A percentile compares a stretch with the other conserved stretches of the same genome.
Evolutionary conservation across 129 eudicot species (phyloP).

Genomic region (Flaveria linearis): DNA sequence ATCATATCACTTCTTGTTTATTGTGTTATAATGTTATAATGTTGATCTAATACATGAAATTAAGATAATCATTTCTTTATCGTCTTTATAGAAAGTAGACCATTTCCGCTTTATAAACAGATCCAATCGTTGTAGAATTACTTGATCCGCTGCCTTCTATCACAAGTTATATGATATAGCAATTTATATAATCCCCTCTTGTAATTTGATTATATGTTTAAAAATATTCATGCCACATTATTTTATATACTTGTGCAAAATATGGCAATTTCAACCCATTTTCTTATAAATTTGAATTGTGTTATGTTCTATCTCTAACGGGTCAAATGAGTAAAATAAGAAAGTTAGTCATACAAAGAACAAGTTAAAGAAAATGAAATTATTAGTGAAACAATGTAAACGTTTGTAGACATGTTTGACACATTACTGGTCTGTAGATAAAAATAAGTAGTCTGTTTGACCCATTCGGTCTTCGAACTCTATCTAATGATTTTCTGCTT

Average conservation of each 20-base stretch:
- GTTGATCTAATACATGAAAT: not conserved
- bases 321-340: not conserved
- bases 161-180: not conserved
- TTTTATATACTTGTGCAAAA: not conserved
- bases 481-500: not conserved
- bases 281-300: not conserved
- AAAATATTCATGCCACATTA: not conserved
- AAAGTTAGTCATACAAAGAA: not conserved
- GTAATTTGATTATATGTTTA: not conserved
- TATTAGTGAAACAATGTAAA: not conserved
- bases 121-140: not conserved
- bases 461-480: not conserved
- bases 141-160: not conserved
- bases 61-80: not conserved
- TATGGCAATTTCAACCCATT: not conserved
- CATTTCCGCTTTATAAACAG: not conserved
- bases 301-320: not conserved
- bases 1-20: slow-evolving; percentile 10
- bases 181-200: not conserved
- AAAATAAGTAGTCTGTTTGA: not conserved
- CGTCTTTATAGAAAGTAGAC: not conserved
- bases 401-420: not conserved
- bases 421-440: not conserved
- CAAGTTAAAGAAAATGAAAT: not conserved
- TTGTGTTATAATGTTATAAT: not conserved